Conservation (phyloP, 129 eudicot genomes). For the Cynara cardunculus region DNA sequence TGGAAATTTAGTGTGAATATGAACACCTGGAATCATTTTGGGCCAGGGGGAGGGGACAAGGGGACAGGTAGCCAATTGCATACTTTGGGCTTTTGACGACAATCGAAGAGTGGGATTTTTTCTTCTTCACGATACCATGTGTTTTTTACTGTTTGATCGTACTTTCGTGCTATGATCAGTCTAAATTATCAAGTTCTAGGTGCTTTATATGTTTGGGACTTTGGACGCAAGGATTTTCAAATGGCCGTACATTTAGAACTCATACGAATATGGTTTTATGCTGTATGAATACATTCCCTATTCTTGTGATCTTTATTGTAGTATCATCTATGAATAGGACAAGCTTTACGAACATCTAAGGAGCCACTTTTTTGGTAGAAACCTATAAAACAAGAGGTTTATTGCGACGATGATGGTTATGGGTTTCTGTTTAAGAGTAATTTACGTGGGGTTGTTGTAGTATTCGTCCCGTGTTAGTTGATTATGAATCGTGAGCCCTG, state of each 20-base stretch:
- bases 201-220: neutral
- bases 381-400: neutral
- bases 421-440: neutral
- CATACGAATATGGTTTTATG: neutral
- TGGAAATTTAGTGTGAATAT: neutral
- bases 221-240: neutral
- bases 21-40: neutral
- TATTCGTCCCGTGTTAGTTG: too few species aligned
- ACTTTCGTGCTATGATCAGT: neutral
- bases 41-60: neutral
- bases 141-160: neutral
- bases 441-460: neutral
- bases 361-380: neutral
- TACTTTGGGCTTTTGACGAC: neutral
- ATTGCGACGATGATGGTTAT: neutral
- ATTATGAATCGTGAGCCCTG: neutral
- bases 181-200: neutral
- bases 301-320: neutral
- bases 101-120: neutral
- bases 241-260: neutral
- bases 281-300: neutral
- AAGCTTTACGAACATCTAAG: neutral
- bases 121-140: neutral
- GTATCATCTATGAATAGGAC: neutral
- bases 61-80: neutral